Conservation (phyloP, 2,329 filamentous ascomycete species). For the Teratosphaeria gauchensis region DNA sequence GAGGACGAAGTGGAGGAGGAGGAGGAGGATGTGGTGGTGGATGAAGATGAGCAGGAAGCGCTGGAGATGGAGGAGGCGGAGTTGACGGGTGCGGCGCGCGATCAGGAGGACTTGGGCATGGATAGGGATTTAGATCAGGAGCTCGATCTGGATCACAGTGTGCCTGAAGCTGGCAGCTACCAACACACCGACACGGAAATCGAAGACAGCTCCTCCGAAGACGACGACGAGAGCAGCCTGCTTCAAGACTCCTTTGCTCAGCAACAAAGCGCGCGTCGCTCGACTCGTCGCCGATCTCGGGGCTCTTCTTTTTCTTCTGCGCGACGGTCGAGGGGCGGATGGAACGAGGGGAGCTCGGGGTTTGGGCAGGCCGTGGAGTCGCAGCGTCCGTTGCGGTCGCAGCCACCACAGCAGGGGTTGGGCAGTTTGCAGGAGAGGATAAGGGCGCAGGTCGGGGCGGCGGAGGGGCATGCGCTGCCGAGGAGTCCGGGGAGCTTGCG, state of each 20-base stretch:
- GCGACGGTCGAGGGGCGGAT: constrained; percentile 1
- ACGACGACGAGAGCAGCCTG: neutral
- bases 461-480: constrained; percentile 19
- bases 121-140: constrained; percentile 12
- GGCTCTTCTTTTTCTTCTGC: neutral
- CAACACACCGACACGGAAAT: constrained; percentile 47
- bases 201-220: constrained; percentile 29
- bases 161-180: constrained; percentile 45
- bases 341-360: neutral
- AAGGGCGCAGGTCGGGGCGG: constrained; percentile 19
- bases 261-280: constrained; percentile 10
- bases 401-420: constrained; percentile 1
- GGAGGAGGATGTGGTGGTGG: constrained; percentile 18
- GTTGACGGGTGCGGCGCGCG: constrained; percentile 36
- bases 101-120: constrained; percentile 36
- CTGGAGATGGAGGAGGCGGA: constrained; percentile 38
- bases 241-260: constrained; percentile 19
- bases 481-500: constrained; percentile 25
- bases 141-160: constrained; percentile 37
- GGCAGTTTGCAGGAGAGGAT: constrained; percentile 21
- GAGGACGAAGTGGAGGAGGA: constrained; percentile 27
- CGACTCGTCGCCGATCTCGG: neutral
- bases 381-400: neutral
- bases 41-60: constrained; percentile 33
- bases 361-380: neutral